Evolutionary conservation across 106 monocot species (phyloP).

Genomic region (Dioscorea zingiberensis): DNA sequence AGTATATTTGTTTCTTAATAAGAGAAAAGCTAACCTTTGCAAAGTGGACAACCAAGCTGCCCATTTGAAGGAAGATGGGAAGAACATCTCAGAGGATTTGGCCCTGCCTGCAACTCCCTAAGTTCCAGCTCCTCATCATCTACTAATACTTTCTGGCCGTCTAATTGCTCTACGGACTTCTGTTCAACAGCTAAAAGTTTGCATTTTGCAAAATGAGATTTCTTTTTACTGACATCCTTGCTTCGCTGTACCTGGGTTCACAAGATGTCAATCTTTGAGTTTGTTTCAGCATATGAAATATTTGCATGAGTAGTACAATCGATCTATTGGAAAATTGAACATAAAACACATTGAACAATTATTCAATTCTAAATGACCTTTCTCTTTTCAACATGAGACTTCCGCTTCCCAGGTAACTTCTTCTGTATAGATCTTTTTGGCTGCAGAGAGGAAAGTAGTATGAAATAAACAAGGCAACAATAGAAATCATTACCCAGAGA

Average conservation of each 20-base stretch:
- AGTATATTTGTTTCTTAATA: not conserved
- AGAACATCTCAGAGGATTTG: conserved; percentile 73
- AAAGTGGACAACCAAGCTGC: conserved; percentile 71
- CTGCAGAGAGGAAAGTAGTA: conserved; percentile 22
- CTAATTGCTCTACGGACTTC: conserved; percentile 21
- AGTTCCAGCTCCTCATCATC: conserved; percentile 99
- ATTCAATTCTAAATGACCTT: conserved; percentile 38
- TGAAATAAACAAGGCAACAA: not conserved
- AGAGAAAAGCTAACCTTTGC: conserved; percentile 66
- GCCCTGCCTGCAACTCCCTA: conserved; percentile 51
- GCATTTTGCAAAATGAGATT: conserved; percentile 36
- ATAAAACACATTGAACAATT: no score
- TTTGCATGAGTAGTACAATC: not conserved
- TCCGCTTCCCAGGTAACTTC: conserved; percentile 42
- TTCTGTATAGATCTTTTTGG: conserved; percentile 19
- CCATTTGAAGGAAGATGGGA: conserved; percentile 70
- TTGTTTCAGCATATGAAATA: not conserved
- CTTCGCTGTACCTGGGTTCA: conserved; percentile 26
- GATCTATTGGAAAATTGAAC: no score
- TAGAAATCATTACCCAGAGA: not conserved
- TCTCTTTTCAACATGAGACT: conserved; percentile 26
- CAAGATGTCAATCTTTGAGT: not conserved
- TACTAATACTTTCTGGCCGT: conserved; percentile 19
- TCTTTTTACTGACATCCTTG: conserved; percentile 22
- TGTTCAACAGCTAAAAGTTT: conserved; percentile 43